A percentile compares a stretch with the other conserved stretches of the same genome.
These are phyloP conservation scores for Moricandia moricandioides DNA, from an alignment of 345 rosid species.

Conservation along the genomic window DNA sequence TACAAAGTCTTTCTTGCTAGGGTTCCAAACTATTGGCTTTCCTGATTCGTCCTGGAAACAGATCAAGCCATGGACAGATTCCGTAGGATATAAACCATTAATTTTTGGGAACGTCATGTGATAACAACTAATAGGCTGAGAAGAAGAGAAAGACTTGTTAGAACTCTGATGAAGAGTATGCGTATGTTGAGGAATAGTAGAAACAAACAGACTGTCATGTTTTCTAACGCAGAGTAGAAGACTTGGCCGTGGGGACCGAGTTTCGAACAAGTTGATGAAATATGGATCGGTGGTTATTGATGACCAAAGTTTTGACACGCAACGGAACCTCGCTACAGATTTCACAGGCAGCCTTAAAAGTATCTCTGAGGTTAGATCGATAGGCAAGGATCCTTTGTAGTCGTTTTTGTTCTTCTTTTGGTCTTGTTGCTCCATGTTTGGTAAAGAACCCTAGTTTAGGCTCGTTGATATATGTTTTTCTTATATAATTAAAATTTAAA, in stretches of 20 bases:
- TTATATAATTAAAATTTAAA: no score
- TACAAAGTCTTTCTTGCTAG: not conserved
- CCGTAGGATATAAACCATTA: not conserved
- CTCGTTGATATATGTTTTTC: not conserved
- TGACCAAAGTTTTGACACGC: not conserved
- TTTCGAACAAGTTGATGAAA: not conserved
- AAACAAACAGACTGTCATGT: not conserved
- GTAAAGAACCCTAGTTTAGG: not conserved
- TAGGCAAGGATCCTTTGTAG: not conserved
- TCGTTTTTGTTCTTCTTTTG: not conserved
- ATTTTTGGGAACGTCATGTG: not conserved
- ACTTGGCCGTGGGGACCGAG: not conserved
- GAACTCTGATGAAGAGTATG: not conserved
- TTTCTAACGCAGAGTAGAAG: not conserved
- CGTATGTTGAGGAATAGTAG: not conserved
- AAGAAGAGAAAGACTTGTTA: not conserved
- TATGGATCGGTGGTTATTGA: not conserved
- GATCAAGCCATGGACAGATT: slow-evolving; percentile 1
- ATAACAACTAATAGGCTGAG: not conserved
- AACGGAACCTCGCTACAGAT: not conserved
- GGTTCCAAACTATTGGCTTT: not conserved
- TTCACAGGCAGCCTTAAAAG: not conserved
- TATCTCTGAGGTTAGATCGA: not conserved
- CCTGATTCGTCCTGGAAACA: not conserved
- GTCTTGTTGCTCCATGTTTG: not conserved